Evolutionary conservation across 108 stramenopile genomes (phyloP), one percentile per base, ranked within the genome.

Genomic region (Nannochloropsis gaditana): DNA sequence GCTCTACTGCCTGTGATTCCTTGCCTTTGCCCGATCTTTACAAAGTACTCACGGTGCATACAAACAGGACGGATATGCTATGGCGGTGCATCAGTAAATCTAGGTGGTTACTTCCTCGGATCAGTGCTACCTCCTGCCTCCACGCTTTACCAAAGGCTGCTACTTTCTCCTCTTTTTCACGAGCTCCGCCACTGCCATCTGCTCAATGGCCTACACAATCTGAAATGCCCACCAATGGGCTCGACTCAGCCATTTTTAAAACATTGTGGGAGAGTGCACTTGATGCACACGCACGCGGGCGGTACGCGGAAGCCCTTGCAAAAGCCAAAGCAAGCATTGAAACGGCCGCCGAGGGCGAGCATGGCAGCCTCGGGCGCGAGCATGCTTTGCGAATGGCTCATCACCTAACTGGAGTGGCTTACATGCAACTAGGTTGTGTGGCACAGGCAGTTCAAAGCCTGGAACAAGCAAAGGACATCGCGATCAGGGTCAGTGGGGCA

Each of bases 211-310:
- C 59, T n/a, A 73, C 15, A 73, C 15, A 15, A 4, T n/a, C 59
- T n/a, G 59, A 4, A 6, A 8, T 73, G 59, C 19, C 59, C 59
- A 73, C 59, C 19, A n/a, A 73, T 73, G 59, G 59, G 59, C 8
- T 73, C 19, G 59, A 73, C 59, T 4, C 59, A 2, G 59, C 59
- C 59, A n/a, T 73, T n/a, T 73, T 73, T 73, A 73, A 4, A 15
- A 15, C 59, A n/a, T 73, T 73, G 59, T 73, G 59, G 59, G 59
- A 73, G 59, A 73, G 59, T 73, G 59, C 59, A n/a, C 59, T 73
- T 6, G 59, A 73, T 73, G 59, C 59, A 15, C 59, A 73, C n/a
- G 59, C 59, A 15, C 59, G 59, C 19, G 59, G 59, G n/a, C 59
- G n/a, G 6, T 73, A 73, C 59, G 2, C n/a, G 15, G 59, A 73